Percentiles rank a stretch among this genome's conserved stretches.
Conservation (phyloP, 139 green algal species). For the Klebsormidium nitens region DNA sequence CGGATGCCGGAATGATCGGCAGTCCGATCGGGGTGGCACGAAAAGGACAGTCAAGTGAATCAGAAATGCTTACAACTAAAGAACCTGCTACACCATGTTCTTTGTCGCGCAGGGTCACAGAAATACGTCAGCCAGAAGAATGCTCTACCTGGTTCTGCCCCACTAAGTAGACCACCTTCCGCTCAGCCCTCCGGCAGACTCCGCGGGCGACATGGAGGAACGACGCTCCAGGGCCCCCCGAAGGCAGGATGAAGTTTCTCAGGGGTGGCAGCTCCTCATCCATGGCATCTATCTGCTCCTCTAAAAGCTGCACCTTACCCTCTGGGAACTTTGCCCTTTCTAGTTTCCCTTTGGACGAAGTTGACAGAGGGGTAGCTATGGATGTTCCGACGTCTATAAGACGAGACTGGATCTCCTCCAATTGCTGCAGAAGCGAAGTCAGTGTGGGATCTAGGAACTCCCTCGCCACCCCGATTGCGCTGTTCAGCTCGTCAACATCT, state of each 20-base stretch:
- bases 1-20: too few species aligned
- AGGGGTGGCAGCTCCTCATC: conserved; percentile 70
- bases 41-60: too few species aligned
- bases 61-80: too few species aligned
- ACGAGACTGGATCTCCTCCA: conserved; percentile 70
- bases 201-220: conserved; percentile 16
- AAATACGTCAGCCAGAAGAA: too few species aligned
- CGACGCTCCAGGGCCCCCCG: conserved; percentile 36
- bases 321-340: conserved; percentile 58
- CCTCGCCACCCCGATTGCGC: conserved; percentile 44
- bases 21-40: too few species aligned
- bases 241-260: conserved; percentile 91
- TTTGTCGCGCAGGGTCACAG: too few species aligned
- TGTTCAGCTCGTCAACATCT: conserved; percentile 94
- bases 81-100: too few species aligned
- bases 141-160: too few species aligned
- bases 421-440: conserved; percentile 51
- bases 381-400: conserved; percentile 88
- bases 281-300: conserved; percentile 85
- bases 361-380: conserved; percentile 73
- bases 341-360: conserved; percentile 55
- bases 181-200: conserved; percentile 84
- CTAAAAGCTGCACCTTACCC: conserved; percentile 46
- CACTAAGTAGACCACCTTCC: too few species aligned
- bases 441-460: conserved; percentile 7